These are phyloP conservation scores for Powellomyces hirtus DNA, from an alignment of 192 early-diverging fungal species.

Conservation along the genomic window DNA sequence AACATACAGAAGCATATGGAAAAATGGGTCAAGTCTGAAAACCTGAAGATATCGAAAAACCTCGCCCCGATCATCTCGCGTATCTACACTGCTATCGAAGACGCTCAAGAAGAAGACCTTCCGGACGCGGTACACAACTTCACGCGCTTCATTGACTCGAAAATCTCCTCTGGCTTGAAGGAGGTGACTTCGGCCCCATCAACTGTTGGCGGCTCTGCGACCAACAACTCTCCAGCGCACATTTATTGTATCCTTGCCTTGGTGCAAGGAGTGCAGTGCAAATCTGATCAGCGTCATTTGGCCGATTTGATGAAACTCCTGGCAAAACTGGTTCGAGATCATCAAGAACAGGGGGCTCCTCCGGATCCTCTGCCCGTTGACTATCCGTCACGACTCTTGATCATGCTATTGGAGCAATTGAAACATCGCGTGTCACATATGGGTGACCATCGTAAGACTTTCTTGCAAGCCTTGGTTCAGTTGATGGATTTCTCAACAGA, in stretches of 20 bases:
- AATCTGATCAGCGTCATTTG: conserved; percentile 50
- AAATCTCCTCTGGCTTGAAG: conserved; percentile 29
- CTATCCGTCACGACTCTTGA: conserved; percentile 47
- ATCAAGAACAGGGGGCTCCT: conserved; percentile 42
- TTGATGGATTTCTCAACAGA: conserved; percentile 85
- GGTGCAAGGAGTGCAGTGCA: conserved; percentile 1
- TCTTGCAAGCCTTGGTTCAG: conserved; percentile 75
- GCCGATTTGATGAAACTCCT: conserved; percentile 79
- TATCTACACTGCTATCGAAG: conserved; percentile 58
- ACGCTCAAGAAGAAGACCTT: not conserved
- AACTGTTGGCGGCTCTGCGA: conserved; percentile 1
- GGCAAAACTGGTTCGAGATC: conserved; percentile 82
- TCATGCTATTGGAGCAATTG: conserved; percentile 47
- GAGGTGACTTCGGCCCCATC: conserved; percentile 11
- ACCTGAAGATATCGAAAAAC: conserved; percentile 66
- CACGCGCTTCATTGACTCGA: conserved; percentile 34
- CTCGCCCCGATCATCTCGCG: conserved; percentile 70
- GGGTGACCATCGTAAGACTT: conserved; percentile 84
- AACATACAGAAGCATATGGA: conserved; percentile 65
- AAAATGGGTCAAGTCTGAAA: conserved; percentile 72
- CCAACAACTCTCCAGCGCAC: conserved; percentile 22
- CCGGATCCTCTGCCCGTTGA: conserved; percentile 21
- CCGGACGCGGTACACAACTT: conserved; percentile 31
- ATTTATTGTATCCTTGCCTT: conserved; percentile 20
- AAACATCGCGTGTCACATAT: conserved; percentile 37